A percentile compares a stretch with the other conserved stretches of the same genome.
Evolutionary conservation across 2,329 filamentous ascomycete genomes (phyloP).

Genomic region (Aspergillus sp.): DNA sequence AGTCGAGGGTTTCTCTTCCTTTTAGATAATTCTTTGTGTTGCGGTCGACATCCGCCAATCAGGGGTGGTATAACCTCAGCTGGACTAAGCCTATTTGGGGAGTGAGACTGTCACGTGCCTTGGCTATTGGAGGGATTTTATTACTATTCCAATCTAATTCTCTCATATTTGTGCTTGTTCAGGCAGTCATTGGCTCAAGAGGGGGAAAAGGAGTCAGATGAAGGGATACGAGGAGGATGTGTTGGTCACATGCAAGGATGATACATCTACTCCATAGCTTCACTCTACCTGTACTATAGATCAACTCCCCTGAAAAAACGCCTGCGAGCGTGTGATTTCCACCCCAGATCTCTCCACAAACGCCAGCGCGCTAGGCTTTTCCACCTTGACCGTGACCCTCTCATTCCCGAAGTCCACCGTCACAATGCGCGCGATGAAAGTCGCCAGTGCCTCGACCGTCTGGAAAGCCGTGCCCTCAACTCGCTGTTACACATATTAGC

Average conservation of each 20-base stretch:
- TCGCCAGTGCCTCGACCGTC: conserved; percentile 47
- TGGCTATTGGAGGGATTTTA: neutral
- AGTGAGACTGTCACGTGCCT: conserved; percentile 11
- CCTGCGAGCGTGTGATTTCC: conserved; percentile 42
- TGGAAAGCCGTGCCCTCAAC: conserved; percentile 45
- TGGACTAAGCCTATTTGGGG: conserved; percentile 4
- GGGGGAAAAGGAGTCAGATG: no score
- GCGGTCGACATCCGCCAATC: conserved; percentile 10
- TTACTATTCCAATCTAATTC: neutral
- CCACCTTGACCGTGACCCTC: conserved; percentile 41
- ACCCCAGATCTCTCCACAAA: conserved; percentile 44
- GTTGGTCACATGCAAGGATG: no score
- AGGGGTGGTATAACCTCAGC: conserved; percentile 4
- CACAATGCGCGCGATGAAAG: conserved; percentile 40
- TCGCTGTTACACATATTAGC: conserved; percentile 22
- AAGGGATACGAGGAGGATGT: no score
- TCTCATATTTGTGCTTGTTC: no score
- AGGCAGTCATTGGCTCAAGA: no score
- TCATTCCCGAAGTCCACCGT: conserved; percentile 41
- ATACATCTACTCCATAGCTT: no score
- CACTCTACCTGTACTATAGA: no score
- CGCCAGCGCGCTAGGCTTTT: conserved; percentile 46
- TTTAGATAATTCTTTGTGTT: neutral
- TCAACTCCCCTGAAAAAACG: conserved; percentile 32
- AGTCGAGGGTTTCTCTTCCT: neutral